Base-by-base conservation (phyloP, 2,329 filamentous ascomycete genomes). In the Pyrenophora tritici-repentis region DNA sequence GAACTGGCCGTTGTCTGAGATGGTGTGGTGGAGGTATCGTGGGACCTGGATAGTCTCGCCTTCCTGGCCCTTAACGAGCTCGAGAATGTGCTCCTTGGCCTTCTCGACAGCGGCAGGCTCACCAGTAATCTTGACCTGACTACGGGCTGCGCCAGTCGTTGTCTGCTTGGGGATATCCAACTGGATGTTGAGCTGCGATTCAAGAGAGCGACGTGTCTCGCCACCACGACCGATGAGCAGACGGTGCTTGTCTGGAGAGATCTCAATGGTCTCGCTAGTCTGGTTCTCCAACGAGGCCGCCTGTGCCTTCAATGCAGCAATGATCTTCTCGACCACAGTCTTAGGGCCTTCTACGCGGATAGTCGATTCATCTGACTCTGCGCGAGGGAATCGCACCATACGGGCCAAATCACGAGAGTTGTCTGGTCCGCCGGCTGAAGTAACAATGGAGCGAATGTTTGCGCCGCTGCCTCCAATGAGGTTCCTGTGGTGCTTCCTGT, bases 361-460 rank as follows among this genome's bases (percentile, higher is more conserved):
- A 20, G 83, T 83, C 68, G 88, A 90, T 37, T 89, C 91, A 53
- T 89, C 87, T 44, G 87, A 84, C 50, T 96, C 92, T 59, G 90
- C 87, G 72, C 92, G 91, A 50, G 94, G 94, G 80, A 99, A 97
- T 73, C 93, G 91, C 53, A 99, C 91, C 65, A 93, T 91, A 57
- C 93, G 89, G 43, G 91, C 90, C 63, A 94, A 84, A 56, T 89
- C 87, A 34, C 89, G 86, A 56, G 88, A 85, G 68, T 96, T 92
- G 62, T 91, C 89, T 32, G 92, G 91, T 8, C 94, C 95, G 56
- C 94, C 95, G 39, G 94, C 92, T 65, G 89, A 85, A 46, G 89
- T 81, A 47, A 99, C 89, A 55, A 99, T 91, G 55, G 90, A 86
- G 55, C 89, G 89, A 51, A 99, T 87, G 68, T 88, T 94, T 37